A percentile compares a stretch with the other conserved stretches of the same genome.
Evolutionary conservation across 805 yeast genomes (phyloP).

Genomic region (Candida coleopterorum): DNA sequence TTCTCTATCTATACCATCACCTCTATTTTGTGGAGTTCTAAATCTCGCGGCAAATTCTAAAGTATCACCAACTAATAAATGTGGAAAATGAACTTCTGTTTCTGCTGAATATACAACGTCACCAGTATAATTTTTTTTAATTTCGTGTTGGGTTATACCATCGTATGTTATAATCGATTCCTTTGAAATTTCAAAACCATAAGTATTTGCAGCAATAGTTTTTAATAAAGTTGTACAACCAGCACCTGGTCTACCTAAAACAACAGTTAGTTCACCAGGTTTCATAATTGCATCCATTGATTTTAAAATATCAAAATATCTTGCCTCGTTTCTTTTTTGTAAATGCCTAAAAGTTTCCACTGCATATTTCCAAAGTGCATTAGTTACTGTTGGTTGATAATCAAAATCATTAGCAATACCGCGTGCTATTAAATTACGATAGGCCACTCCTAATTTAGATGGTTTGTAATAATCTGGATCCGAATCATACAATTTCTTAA

Average conservation of each 20-base stretch:
- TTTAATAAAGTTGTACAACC: slow-evolving; percentile 35
- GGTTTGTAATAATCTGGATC: slow-evolving; percentile 64
- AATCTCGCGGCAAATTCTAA: slow-evolving; percentile 49
- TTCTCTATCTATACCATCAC: slow-evolving; percentile 28
- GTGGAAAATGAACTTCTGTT: slow-evolving; percentile 52
- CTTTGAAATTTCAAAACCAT: slow-evolving; percentile 28
- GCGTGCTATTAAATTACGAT: slow-evolving; percentile 51
- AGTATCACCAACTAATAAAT: slow-evolving; percentile 49
- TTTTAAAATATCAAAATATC: slow-evolving; percentile 48
- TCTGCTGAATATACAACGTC: slow-evolving; percentile 43
- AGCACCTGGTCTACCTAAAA: slow-evolving; percentile 35
- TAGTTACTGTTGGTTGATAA: slow-evolving; percentile 53
- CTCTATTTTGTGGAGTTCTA: slow-evolving; percentile 37
- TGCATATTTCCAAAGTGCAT: slow-evolving; percentile 24
- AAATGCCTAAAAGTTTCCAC: slow-evolving; percentile 4
- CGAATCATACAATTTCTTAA: slow-evolving; percentile 45
- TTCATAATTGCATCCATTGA: slow-evolving; percentile 48
- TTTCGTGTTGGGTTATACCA: slow-evolving; percentile 25
- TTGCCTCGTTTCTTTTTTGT: slow-evolving; percentile 10
- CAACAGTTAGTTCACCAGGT: slow-evolving; percentile 35
- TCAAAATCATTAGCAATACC: slow-evolving; percentile 47
- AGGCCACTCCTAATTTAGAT: slow-evolving; percentile 53
- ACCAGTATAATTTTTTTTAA: slow-evolving; percentile 24
- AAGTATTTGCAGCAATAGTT: slow-evolving; percentile 30
- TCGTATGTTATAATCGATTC: slow-evolving; percentile 28